Conservation (phyloP, 2,329 filamentous ascomycete species). For the Emmonsiellopsis sp. region DNA sequence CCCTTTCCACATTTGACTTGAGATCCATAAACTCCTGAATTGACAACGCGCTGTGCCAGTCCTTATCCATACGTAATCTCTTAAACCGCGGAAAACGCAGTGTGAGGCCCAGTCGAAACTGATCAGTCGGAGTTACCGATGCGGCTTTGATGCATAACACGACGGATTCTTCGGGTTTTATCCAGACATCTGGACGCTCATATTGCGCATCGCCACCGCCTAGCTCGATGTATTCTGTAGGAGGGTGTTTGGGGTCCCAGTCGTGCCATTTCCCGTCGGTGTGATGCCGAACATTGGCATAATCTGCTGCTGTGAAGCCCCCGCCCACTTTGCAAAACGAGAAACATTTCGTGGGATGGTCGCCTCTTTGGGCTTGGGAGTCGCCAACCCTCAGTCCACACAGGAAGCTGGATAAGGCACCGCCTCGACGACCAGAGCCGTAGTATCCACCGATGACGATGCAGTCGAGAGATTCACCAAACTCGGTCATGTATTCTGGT, state of each 20-base stretch:
- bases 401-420: slow-evolving; percentile 74
- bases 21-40: slow-evolving; percentile 68
- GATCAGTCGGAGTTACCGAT: slow-evolving; percentile 62
- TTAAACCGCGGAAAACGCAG: slow-evolving; percentile 89
- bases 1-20: slow-evolving; percentile 58
- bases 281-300: slow-evolving; percentile 67
- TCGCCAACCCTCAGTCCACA: slow-evolving; percentile 74
- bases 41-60: slow-evolving; percentile 72
- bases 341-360: slow-evolving; percentile 63
- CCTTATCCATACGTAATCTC: slow-evolving; percentile 67
- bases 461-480: slow-evolving; percentile 86
- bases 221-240: slow-evolving; percentile 68
- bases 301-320: slow-evolving; percentile 77
- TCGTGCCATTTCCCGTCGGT: slow-evolving; percentile 88
- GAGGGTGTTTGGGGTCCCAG: slow-evolving; percentile 71
- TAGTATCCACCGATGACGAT: slow-evolving; percentile 88
- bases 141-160: slow-evolving; percentile 86
- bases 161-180: slow-evolving; percentile 76
- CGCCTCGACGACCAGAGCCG: slow-evolving; percentile 76
- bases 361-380: slow-evolving; percentile 47
- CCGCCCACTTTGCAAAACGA: slow-evolving; percentile 99
- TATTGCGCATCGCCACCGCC: slow-evolving; percentile 65
- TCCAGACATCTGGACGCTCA: slow-evolving; percentile 87
- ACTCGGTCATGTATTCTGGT: slow-evolving; percentile 95
- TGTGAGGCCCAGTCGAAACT: slow-evolving; percentile 68